These are phyloP conservation scores for Rhinocladiella mackenziei DNA, from an alignment of 2,329 filamentous ascomycete genomes.

Conservation along the genomic window DNA sequence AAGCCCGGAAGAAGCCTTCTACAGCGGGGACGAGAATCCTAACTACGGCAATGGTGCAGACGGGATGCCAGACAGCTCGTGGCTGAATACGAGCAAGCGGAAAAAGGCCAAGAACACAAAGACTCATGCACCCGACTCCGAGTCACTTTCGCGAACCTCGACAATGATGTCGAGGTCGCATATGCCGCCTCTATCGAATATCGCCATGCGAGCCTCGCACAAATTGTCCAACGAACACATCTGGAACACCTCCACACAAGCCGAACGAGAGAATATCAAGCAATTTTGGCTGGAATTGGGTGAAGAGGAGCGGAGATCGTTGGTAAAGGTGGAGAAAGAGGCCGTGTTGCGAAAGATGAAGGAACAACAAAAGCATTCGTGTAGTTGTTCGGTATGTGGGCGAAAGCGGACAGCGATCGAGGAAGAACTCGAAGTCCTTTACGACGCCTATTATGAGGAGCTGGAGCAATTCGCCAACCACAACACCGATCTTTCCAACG, in stretches of 20 bases:
- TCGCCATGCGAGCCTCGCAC: slow-evolving; percentile 40
- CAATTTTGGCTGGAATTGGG: slow-evolving; percentile 95
- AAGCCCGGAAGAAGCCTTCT: slow-evolving; percentile 53
- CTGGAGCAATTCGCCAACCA: slow-evolving; percentile 95
- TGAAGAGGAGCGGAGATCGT: slow-evolving; percentile 87
- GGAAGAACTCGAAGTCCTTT: slow-evolving; percentile 93
- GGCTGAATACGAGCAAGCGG: slow-evolving; percentile 30
- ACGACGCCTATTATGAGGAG: slow-evolving; percentile 98
- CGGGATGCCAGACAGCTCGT: slow-evolving; percentile 29
- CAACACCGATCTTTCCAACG: slow-evolving; percentile 59
- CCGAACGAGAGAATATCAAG: slow-evolving; percentile 95
- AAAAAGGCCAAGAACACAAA: slow-evolving; percentile 32
- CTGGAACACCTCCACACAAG: slow-evolving; percentile 92
- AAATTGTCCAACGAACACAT: slow-evolving; percentile 72
- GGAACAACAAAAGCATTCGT: slow-evolving; percentile 98
- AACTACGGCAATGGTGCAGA: slow-evolving; percentile 34
- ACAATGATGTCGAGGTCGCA: slow-evolving; percentile 40
- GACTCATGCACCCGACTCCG: slow-evolving; percentile 8
- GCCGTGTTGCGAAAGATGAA: slow-evolving; percentile 99
- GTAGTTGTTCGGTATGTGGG: slow-evolving; percentile 95
- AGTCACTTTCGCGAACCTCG: slow-evolving; percentile 18
- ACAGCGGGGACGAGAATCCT: slow-evolving; percentile 53
- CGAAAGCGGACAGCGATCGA: slow-evolving; percentile 95
- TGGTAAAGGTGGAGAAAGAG: slow-evolving; percentile 98
- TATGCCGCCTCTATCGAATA: slow-evolving; percentile 43